A percentile compares a stretch with the other conserved stretches of the same genome.
These are phyloP conservation scores for Suillus brevipes DNA, from an alignment of 768 basidiomycete species.

Conservation along the genomic window DNA sequence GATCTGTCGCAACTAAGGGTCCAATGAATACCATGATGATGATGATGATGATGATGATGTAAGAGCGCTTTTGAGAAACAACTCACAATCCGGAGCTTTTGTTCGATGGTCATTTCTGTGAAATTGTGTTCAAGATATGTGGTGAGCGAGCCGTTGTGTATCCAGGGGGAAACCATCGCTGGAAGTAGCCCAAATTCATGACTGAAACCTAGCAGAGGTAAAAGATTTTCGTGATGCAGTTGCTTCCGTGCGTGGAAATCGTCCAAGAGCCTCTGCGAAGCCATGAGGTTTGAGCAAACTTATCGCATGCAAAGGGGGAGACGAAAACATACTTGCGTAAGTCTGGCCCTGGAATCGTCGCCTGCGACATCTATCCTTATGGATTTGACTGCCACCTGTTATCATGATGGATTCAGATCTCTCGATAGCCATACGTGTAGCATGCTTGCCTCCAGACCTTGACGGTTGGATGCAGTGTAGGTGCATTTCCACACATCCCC, in stretches of 20 bases:
- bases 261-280: conserved; percentile 13
- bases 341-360: conserved; percentile 2
- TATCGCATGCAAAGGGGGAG: not conserved
- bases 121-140: conserved; percentile 21
- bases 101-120: conserved; percentile 7
- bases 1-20: conserved; percentile 8
- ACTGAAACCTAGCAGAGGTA: conserved; percentile 30
- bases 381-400: conserved; percentile 12
- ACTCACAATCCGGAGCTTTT: conserved; percentile 21
- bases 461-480: not conserved
- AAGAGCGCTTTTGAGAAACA: not conserved
- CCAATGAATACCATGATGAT: not conserved
- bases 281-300: not conserved
- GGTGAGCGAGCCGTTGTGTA: conserved; percentile 30
- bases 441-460: not conserved
- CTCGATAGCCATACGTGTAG: not conserved
- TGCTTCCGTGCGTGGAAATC: conserved; percentile 28
- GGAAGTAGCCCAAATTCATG: conserved; percentile 31
- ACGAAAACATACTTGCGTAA: conserved; percentile 2
- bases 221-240: conserved; percentile 28
- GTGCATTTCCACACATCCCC: conserved; percentile 12
- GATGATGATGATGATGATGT: not conserved
- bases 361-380: conserved; percentile 6
- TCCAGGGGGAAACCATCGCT: conserved; percentile 37
- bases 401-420: not conserved